A percentile compares a stretch with the other conserved stretches of the same genome.
These are phyloP conservation scores for Aspergillus leporis DNA, from an alignment of 495 filamentous ascomycete species.

Conservation along the genomic window DNA sequence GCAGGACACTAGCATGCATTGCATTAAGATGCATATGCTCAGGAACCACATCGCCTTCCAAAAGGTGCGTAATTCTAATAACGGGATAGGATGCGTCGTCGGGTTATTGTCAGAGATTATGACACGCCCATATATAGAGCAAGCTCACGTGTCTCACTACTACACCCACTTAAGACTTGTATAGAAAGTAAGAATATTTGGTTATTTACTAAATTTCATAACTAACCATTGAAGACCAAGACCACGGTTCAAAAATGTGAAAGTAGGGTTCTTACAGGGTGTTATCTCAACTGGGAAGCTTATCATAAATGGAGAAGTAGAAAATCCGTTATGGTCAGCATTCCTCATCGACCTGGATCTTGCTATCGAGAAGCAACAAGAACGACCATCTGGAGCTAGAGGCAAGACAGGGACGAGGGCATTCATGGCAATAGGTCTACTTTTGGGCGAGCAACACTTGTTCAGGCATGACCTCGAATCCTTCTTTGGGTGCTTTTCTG, in stretches of 20 bases:
- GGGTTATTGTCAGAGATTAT: conserved; percentile 39
- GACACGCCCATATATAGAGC: conserved; percentile 42
- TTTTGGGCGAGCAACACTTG: conserved; percentile 26
- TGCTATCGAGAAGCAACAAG: conserved; percentile 22
- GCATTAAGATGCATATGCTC: conserved; percentile 13
- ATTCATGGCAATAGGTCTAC: conserved; percentile 35
- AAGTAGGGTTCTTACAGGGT: conserved; percentile 24
- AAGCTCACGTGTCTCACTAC: conserved; percentile 35
- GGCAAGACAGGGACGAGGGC: conserved; percentile 35
- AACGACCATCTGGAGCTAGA: conserved; percentile 24
- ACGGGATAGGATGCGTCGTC: conserved; percentile 43
- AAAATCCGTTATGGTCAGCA: conserved; percentile 25
- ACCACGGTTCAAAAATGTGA: conserved; percentile 27
- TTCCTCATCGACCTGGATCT: conserved; percentile 36
- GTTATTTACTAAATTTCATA: not conserved
- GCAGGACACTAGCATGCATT: conserved; percentile 1
- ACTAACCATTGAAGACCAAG: conserved; percentile 15
- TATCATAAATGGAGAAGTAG: conserved; percentile 34
- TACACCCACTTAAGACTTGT: conserved; percentile 36
- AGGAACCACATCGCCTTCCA: conserved; percentile 15
- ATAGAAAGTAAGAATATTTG: conserved; percentile 26
- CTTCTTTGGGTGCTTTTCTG: conserved; percentile 57
- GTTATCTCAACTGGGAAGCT: conserved; percentile 41
- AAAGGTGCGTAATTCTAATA: too few species aligned
- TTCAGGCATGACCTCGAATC: conserved; percentile 46